These are phyloP conservation scores for Tagetes patula DNA, from an alignment of 129 eudicot genomes.

Conservation along the genomic window DNA sequence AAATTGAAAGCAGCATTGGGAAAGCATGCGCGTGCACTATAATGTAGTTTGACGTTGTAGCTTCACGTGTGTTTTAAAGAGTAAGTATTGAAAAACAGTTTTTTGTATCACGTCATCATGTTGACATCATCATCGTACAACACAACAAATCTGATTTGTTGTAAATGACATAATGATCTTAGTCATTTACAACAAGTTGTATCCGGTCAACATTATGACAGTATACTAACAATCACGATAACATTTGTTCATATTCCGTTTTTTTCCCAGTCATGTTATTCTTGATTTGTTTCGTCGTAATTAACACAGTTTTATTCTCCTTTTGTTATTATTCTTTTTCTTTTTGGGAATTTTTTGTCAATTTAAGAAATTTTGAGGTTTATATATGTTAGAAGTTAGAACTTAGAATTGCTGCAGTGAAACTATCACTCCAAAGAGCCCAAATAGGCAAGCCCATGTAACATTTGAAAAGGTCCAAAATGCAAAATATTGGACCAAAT, in stretches of 20 bases:
- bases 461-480: too few species aligned
- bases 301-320: constrained; percentile 14
- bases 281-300: constrained; percentile 31
- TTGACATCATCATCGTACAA: constrained; percentile 8
- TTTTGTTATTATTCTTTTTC: background rate
- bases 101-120: constrained; percentile 23
- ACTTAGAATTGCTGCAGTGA: too few species aligned
- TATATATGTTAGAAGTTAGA: background rate
- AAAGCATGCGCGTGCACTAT: constrained; percentile 76
- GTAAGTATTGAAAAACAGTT: constrained; percentile 6
- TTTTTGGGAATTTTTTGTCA: background rate
- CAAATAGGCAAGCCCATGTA: too few species aligned
- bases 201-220: constrained; percentile 8
- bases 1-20: constrained; percentile 50
- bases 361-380: background rate
- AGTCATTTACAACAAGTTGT: constrained; percentile 16
- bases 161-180: background rate
- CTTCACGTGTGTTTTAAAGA: background rate
- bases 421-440: too few species aligned
- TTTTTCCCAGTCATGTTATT: constrained; percentile 10
- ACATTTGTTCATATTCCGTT: constrained; percentile 36
- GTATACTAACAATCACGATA: constrained; percentile 11
- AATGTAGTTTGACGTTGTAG: constrained; percentile 49
- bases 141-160: background rate
- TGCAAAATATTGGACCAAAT: too few species aligned